These are phyloP conservation scores for Spergularia marina DNA, from an alignment of 148 eudicot species.

Conservation along the genomic window DNA sequence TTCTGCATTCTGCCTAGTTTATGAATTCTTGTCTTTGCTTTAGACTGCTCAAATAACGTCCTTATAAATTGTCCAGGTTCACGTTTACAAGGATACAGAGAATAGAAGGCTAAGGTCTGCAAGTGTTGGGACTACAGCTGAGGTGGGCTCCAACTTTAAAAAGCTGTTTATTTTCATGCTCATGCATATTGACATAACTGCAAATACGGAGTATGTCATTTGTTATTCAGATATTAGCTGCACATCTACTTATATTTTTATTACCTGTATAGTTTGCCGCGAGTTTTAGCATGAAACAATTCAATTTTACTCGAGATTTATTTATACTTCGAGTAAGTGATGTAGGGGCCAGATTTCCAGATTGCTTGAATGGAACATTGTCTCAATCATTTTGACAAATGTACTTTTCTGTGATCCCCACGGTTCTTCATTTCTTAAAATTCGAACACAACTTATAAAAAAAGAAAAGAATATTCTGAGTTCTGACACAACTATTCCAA, in stretches of 20 bases:
- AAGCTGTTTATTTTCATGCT: conserved; percentile 1
- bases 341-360: background rate
- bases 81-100: conserved; percentile 48
- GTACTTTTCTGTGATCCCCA: background rate
- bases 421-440: background rate
- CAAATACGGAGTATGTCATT: too few species aligned
- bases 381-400: background rate
- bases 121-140: conserved; percentile 83
- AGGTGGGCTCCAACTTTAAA: conserved; percentile 43
- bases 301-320: background rate
- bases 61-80: conserved; percentile 48
- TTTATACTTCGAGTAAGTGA: background rate
- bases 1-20: conserved; percentile 8
- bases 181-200: conserved; percentile 1
- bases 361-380: background rate
- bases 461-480: too few species aligned
- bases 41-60: conserved; percentile 8
- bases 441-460: background rate
- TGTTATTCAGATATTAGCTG: background rate
- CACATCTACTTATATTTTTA: background rate
- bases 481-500: background rate
- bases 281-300: background rate
- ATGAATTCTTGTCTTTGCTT: conserved; percentile 8
- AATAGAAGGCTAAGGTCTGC: conserved; percentile 54
- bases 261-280: background rate